Base-by-base conservation (phyloP, 306 rosid genomes). In the Malus orientalis region DNA sequence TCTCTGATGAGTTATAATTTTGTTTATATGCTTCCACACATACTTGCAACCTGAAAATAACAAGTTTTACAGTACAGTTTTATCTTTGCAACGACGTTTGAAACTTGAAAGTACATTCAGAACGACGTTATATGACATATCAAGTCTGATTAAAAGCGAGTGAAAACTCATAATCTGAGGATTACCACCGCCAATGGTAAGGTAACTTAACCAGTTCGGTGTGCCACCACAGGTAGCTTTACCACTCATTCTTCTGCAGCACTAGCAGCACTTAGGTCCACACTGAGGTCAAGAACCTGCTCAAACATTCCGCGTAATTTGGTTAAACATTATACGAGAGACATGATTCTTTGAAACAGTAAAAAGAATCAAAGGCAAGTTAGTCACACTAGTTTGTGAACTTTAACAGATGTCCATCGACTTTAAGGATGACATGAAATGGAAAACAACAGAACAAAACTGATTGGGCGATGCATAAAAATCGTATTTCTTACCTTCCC, bases 201-300 rank as follows among this genome's bases (percentile, higher is more conserved):
- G 55, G 53, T 51, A 13, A 49, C 70, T 74, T 65, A 18, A 53
- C 57, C 67, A 54, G 20, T 36, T 15, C 22, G 18, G 11, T 27
- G 67, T 18, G 59, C 58, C 25, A 54, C 53, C 29, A 19, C 65
- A 38, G 19, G 71, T 18, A 5, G 77, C 8, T 29, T 40, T 22
- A 6, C 20, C 68, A 62, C 71, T 88, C 85, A 91, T 86, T 93
- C 98, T 83, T 94, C 97, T 38, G 97, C 97, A 54, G 98, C 98
- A 84, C 97, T 89, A 18, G 98, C 98, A 81, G 96, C 93, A 79
- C 97, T 94, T 54, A 94, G 85, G 89, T 94, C 98, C 89, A 94
- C 97, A 51, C 87, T 87, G 54, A 94, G 95, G 86, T 94, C 98
- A 79, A 91, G 78, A 80, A 78, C 93, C 97, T 93, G 89, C 49